A percentile compares a stretch with the other conserved stretches of the same genome.
phyloP scores from a whole-genome alignment of 73 alveolate species.

The Stentor coeruleus region DNA sequence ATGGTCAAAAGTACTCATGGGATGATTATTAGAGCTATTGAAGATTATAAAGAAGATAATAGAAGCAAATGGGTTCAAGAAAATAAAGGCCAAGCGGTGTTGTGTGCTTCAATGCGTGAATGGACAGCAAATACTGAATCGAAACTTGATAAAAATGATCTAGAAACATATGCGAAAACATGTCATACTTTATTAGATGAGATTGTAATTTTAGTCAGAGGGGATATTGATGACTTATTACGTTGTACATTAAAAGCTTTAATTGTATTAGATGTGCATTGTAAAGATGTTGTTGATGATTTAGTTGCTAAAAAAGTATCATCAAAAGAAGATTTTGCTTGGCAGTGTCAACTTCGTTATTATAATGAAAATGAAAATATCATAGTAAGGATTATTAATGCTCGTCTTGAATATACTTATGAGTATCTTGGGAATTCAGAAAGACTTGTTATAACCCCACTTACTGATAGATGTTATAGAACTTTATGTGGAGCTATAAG shows the following conservation, averaged over 20 bases:
- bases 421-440: conserved; percentile 98
- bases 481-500: conserved; percentile 98
- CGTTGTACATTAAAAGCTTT: conserved; percentile 94
- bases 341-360: conserved; percentile 99
- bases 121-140: conserved; percentile 98
- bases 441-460: conserved; percentile 96
- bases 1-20: conserved; percentile 91
- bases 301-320: conserved; percentile 69
- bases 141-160: conserved; percentile 90
- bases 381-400: conserved; percentile 62
- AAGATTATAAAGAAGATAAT: conserved; percentile 82
- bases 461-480: conserved; percentile 98
- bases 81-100: conserved; percentile 95
- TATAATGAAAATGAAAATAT: conserved; percentile 81
- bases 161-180: conserved; percentile 61
- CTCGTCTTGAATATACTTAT: conserved; percentile 83
- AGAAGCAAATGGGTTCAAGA: conserved; percentile 88
- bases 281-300: conserved; percentile 87
- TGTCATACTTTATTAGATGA: conserved; percentile 85
- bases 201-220: conserved; percentile 97
- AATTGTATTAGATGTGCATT: conserved; percentile 97
- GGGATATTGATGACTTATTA: conserved; percentile 91
- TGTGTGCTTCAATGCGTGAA: conserved; percentile 87
- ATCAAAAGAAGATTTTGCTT: conserved; percentile 90
- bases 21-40: conserved; percentile 69